Evolutionary conservation across 345 rosid genomes (phyloP).

Genomic region (Populus deltoides): DNA sequence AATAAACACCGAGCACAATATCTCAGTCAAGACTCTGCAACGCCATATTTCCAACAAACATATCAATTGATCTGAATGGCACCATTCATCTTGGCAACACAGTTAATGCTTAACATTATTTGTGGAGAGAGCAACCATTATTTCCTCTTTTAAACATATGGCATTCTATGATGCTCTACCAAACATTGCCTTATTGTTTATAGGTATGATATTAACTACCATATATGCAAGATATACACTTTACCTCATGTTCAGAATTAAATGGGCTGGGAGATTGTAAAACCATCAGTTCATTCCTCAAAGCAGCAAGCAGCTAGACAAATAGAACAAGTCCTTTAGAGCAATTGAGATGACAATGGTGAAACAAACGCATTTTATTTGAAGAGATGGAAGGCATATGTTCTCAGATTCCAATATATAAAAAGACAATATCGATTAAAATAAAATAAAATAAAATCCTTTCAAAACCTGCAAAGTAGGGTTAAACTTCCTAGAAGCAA

Average conservation of each 20-base stretch:
- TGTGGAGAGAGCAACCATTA: not conserved
- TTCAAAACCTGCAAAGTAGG: conserved; percentile 1
- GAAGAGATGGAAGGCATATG: not conserved
- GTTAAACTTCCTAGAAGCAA: not conserved
- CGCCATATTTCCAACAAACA: not conserved
- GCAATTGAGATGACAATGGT: conserved; percentile 1
- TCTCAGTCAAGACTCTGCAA: not conserved
- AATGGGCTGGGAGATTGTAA: conserved; percentile 63
- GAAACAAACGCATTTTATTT: not conserved
- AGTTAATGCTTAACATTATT: not conserved
- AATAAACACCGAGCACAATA: not conserved
- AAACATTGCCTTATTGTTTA: not conserved
- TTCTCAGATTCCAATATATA: not conserved
- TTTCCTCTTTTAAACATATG: not conserved
- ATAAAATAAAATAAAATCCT: not conserved
- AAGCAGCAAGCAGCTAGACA: conserved; percentile 81
- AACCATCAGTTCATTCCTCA: conserved; percentile 65
- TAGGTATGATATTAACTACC: not conserved
- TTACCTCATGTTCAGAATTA: conserved; percentile 82
- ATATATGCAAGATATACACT: not conserved
- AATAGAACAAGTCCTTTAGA: not conserved
- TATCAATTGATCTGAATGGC: not conserved
- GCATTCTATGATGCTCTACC: not conserved
- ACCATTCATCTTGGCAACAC: not conserved
- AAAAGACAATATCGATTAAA: not conserved